Evolutionary conservation across 257 asterid species (phyloP), one percentile per base, ranked within the genome.

Genomic region (Salvia rosmarinus): DNA sequence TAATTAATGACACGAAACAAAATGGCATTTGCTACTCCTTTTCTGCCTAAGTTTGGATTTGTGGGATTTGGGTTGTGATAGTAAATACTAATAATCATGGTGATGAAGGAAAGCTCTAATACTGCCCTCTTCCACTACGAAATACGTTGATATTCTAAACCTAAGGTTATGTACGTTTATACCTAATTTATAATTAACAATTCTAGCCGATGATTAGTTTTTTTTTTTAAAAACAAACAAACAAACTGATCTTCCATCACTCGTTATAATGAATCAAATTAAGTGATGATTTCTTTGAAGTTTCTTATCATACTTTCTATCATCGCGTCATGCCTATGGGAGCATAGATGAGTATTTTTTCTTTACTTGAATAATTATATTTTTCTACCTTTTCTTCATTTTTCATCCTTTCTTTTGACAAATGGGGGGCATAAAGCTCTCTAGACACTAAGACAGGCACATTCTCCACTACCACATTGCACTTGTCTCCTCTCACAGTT

Each of bases 381-480:
- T 40, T 23, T 47, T 47, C 16, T 16, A 8, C 17, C 3, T 30
- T 64, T 54, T 54, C 4, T 34, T 55, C 4, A 10, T 11, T 55
- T 7, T 23, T 55, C 19, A 4, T 56, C 0, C 17, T 68, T 59
- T 78, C 71, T 71, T 71, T 64, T 60, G 64, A 34, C 73, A 51
- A 68, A 39, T 71, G 64, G 75, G 75, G 56, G 68, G 65, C 67
- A 75, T 64, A 75, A 83, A 78, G 83, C 59, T 37, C 6, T 49
- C 44, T 42, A 56, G 42, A 73, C 62, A 75, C 60, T 25, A n/a
- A 76, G 63, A 64, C 57, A 47, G 44, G 61, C 80, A 76, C 79
- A 77, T 78, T 77, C 82, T 77, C 89, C 91, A 85, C 91, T 85
- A 28, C 66, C 80, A 64, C 49, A 75, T 54, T 30, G 68, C 75